Evolutionary conservation across 1,284 basidiomycete species (phyloP).

Genomic region (Ceratobasidium sp.): DNA sequence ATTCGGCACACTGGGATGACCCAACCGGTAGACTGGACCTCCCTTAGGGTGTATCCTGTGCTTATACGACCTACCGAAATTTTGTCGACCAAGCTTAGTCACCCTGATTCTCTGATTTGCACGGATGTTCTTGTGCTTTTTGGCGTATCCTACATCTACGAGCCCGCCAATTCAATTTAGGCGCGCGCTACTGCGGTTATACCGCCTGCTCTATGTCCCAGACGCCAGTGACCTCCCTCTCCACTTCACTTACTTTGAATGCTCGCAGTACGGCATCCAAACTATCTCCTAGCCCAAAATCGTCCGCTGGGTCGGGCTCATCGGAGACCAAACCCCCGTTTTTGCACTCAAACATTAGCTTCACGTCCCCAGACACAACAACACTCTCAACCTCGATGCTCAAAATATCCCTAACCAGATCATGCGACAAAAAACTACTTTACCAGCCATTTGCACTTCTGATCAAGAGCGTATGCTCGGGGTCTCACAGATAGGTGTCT

Average conservation of each 20-base stretch:
- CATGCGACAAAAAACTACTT: too few species aligned
- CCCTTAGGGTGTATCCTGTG: slow-evolving; percentile 80
- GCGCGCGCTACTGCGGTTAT: slow-evolving; percentile 89
- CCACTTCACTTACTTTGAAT: not conserved
- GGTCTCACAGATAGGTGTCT: too few species aligned
- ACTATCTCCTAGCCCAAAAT: slow-evolving; percentile 97
- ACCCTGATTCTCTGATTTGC: slow-evolving; percentile 91
- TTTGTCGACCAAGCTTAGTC: too few species aligned
- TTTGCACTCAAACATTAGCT: too few species aligned
- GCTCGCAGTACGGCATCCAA: slow-evolving; percentile 87
- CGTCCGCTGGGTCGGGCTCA: slow-evolving; percentile 87
- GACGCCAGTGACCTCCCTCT: slow-evolving; percentile 59
- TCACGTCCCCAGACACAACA: too few species aligned
- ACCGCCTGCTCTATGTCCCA: slow-evolving; percentile 69
- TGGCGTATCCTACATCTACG: slow-evolving; percentile 78
- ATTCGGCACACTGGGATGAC: slow-evolving; percentile 74
- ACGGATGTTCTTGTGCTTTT: slow-evolving; percentile 86
- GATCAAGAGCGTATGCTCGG: too few species aligned
- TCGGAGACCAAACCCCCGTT: slow-evolving; percentile 91
- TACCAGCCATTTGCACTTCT: too few species aligned
- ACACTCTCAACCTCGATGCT: too few species aligned
- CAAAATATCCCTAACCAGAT: too few species aligned
- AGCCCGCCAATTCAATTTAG: slow-evolving; percentile 63
- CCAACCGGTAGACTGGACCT: slow-evolving; percentile 83
- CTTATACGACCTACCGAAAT: too few species aligned